Evolutionary conservation across 495 filamentous ascomycete genomes (phyloP), one percentile per base, ranked within the genome.

Genomic region (Staphylotrichum longicolle): DNA sequence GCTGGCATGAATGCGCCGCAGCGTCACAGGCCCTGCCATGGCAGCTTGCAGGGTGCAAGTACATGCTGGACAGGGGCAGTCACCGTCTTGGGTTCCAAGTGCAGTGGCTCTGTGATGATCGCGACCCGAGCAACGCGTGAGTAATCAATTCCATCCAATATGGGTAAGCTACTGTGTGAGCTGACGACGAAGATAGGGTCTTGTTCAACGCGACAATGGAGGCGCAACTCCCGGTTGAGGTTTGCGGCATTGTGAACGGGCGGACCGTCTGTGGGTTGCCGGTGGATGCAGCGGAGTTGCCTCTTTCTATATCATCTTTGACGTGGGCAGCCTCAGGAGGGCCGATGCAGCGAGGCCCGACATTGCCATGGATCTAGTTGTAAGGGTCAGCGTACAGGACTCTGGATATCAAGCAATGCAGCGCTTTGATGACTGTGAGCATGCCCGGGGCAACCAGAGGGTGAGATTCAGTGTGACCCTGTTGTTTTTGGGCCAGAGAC

Each of bases 51-150:
- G 12, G 30, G 8, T 50, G 48, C 48, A 11, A 50, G 12, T 50
- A 50, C 48, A 34, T 50, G 48, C 7, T 50, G 5, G 48, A 50
- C 48, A 33, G 48, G 34, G 3, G 1, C 48, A 35, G 10, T n/a
- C 32, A 50, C 6, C 48, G 48, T n/a, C 48, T 50, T 14, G 48
- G 32, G 48, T 35, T 50, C n/a, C 48, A 50, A n/a, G 11, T 50
- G 30, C 32, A 35, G 32, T 50, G 48, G 48, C 34, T 12, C 9
- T 50, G 48, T 50, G 48, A 50, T 10, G 48, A 50, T 4, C 48
- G 48, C 3, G 48, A 50, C 4, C 3, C 48, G 9, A 33, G 10
- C 30, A 50, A n/a, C 6, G 48, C 48, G 48, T 50, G 48, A 50
- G 20, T 27, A 27, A 27, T 27, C 1, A 27, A 30, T 33, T 30